phyloP scores from a whole-genome alignment of 306 rosid species.

The Sechiopsis laciniata region DNA sequence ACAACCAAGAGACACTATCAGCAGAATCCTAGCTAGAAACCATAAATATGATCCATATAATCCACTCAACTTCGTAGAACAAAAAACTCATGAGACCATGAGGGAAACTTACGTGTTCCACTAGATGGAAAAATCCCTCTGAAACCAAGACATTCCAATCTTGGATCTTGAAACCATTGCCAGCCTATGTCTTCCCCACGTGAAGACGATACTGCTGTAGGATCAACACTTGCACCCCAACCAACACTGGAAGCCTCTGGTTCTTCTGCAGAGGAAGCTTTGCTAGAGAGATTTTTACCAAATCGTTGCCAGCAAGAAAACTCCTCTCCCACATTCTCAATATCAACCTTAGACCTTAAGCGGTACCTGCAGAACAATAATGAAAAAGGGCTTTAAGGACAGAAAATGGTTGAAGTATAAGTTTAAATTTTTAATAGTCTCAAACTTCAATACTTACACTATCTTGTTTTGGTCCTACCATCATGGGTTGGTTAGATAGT shows the following conservation, averaged over 20 bases:
- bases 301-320: constrained; percentile 86
- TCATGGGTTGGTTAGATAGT: too few relatives aligned
- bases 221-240: constrained; percentile 70
- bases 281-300: constrained; percentile 43
- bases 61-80: neutral
- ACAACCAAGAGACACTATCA: neutral
- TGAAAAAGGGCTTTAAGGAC: neutral
- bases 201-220: constrained; percentile 50
- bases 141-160: constrained; percentile 73
- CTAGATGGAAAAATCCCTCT: constrained; percentile 83
- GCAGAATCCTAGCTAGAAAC: neutral
- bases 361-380: constrained; percentile 61
- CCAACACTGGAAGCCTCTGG: constrained; percentile 84
- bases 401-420: neutral
- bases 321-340: constrained; percentile 58
- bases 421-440: neutral
- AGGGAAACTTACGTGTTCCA: constrained; percentile 49
- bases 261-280: constrained; percentile 44
- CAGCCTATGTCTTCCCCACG: constrained; percentile 51
- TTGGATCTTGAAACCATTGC: constrained; percentile 93
- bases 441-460: neutral
- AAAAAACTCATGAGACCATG: neutral
- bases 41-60: neutral
- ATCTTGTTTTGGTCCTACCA: neutral
- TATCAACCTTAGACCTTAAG: constrained; percentile 91